Evolutionary conservation across 176 grass and related monocot species (phyloP), one percentile per base, ranked within the genome.

Genomic region (Alopecurus myosuroides): DNA sequence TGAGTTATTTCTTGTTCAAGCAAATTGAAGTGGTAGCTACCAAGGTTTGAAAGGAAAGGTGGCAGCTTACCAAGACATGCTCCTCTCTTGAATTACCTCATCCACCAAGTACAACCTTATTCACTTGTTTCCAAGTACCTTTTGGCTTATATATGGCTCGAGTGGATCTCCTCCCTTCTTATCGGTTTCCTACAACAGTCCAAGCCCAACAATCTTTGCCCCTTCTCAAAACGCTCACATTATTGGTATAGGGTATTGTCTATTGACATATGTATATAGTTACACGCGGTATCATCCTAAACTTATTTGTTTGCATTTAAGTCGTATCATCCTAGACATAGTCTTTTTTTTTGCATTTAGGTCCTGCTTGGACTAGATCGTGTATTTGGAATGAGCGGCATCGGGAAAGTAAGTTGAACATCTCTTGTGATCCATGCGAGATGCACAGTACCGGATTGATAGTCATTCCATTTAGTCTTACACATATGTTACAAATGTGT

Each of bases 361-460:
- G 10, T 42, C 41, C 11, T 42, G 41, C 10, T 61, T 61, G 57
- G 25, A 7, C 9, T 42, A 10, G 40, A 42, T 42, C 41, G 41
- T 42, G 11, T 42, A 42, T 42, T 42, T 42, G 41, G 41, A 61
- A 29, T 61, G 23, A 61, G 25, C 4, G 57, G 57, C 10, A 26
- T 26, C 5, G 10, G 56, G 9, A 58, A 58, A 26, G 23, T 14
- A 60, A 12, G 23, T 28, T 60, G 25, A 56, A 56, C 22, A 6
- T 0, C 0, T 56, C 4, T 2, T 10, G 7, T 0, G 20, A 20
- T 52, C n/a, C 4, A n/a, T n/a, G 7, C 1, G 20, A 55, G 48
- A 0, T 19, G 3, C 6, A 55, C 3, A 1, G 6, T 11, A 23
- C 18, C 0, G 0, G 0, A 3, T 23, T 25, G n/a, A 61, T 61